A percentile compares a stretch with the other conserved stretches of the same genome.
Conservation (phyloP, 129 eudicot species). For the Lactuca sativa region DNA sequence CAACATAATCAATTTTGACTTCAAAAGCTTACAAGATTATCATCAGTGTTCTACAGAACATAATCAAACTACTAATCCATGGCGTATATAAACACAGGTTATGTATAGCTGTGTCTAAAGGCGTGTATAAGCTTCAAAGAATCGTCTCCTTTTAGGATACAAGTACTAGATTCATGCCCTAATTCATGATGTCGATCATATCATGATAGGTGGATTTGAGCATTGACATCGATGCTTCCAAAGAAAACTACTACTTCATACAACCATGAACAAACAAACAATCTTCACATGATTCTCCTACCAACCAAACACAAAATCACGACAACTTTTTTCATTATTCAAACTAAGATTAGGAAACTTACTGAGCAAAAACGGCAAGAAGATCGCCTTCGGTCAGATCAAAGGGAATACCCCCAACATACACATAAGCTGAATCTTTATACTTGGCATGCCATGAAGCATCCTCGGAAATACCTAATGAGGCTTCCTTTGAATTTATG, state of each 20-base stretch:
- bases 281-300: neutral
- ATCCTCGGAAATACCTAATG: slow-evolving; percentile 79
- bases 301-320: neutral
- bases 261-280: neutral
- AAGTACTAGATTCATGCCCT: slow-evolving; percentile 11
- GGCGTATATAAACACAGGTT: neutral
- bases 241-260: neutral
- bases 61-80: neutral
- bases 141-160: neutral
- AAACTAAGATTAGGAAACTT: slow-evolving; percentile 16
- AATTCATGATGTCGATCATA: slow-evolving; percentile 13
- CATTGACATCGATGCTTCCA: neutral
- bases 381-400: slow-evolving; percentile 97
- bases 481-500: slow-evolving; percentile 78
- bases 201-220: neutral
- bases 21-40: no score
- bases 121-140: neutral
- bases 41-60: no score
- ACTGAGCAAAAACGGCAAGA: slow-evolving; percentile 93
- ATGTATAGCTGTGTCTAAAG: neutral
- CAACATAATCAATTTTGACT: neutral
- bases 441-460: slow-evolving; percentile 98
- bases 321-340: neutral
- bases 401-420: slow-evolving; percentile 83
- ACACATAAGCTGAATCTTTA: slow-evolving; percentile 89